Evolutionary conservation across 176 grass and related monocot genomes (phyloP).

Genomic region (Carex pumila): DNA sequence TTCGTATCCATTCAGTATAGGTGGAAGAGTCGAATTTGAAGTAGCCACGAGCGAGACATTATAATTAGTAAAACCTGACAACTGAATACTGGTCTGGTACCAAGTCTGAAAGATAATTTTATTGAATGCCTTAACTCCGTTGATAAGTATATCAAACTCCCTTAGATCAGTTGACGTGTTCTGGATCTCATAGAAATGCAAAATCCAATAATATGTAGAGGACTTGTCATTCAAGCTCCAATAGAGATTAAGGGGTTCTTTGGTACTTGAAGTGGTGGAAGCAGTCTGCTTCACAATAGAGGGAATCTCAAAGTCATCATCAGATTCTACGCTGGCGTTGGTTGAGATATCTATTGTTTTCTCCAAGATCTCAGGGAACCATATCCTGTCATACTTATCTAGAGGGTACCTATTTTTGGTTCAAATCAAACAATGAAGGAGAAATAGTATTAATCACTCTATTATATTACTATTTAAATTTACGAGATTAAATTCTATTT

Average conservation of each 20-base stretch:
- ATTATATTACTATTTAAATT: not conserved
- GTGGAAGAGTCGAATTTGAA: slow-evolving; percentile 5
- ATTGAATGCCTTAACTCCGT: not conserved
- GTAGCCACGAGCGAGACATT: not conserved
- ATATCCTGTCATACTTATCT: slow-evolving; percentile 40
- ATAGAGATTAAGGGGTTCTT: not conserved
- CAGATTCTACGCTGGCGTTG: not conserved
- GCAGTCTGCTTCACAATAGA: slow-evolving; percentile 23
- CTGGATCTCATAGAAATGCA: slow-evolving; percentile 27
- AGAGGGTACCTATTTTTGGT: slow-evolving; percentile 31
- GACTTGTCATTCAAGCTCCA: not conserved
- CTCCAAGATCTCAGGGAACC: not conserved
- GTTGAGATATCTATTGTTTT: not conserved
- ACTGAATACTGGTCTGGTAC: not conserved
- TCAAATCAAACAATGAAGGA: not conserved
- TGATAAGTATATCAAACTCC: slow-evolving; percentile 26
- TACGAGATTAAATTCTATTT: too few species aligned
- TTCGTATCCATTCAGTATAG: slow-evolving; percentile 32
- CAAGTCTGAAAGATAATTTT: not conserved
- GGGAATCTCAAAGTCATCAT: slow-evolving; percentile 16
- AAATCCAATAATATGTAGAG: not conserved
- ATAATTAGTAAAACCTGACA: not conserved
- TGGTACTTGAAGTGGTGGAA: not conserved
- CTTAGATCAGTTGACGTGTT: not conserved
- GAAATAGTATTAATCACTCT: not conserved